These are phyloP conservation scores for Micromonas commoda DNA, from an alignment of 139 green algal genomes.

Conservation along the genomic window DNA sequence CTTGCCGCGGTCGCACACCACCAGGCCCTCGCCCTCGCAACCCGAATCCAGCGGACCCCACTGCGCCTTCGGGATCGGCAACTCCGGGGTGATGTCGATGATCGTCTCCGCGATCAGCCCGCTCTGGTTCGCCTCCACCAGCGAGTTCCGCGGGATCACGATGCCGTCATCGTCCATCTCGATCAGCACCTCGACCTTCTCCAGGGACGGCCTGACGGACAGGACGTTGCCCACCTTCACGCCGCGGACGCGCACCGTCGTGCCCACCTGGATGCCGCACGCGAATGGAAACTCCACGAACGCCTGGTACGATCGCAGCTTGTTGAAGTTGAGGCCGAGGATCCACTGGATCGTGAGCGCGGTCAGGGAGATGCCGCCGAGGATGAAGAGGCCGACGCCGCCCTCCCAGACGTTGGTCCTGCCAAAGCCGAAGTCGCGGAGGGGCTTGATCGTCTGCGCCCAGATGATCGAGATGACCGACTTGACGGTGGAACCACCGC, in stretches of 20 bases:
- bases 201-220: constrained; percentile 76
- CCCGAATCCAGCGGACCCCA: constrained; percentile 61
- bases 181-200: constrained; percentile 79
- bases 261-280: constrained; percentile 91
- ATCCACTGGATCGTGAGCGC: constrained; percentile 39
- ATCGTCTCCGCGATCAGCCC: constrained; percentile 91
- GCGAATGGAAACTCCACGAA: constrained; percentile 75
- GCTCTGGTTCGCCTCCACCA: constrained; percentile 94
- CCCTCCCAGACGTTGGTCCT: constrained; percentile 42
- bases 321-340: constrained; percentile 25
- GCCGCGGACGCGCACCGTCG: constrained; percentile 71
- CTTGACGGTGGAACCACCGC: no score
- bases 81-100: constrained; percentile 91
- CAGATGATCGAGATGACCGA: no score
- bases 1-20: constrained; percentile 80
- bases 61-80: constrained; percentile 64
- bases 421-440: constrained; percentile 50
- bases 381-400: constrained; percentile 47
- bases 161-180: constrained; percentile 79
- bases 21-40: constrained; percentile 75
- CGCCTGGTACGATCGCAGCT: constrained; percentile 37
- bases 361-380: constrained; percentile 34
- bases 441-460: constrained; percentile 15
- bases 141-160: constrained; percentile 83
- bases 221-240: constrained; percentile 80